Conservation (phyloP, 73 alveolate species). For the Effrenium voratum region DNA sequence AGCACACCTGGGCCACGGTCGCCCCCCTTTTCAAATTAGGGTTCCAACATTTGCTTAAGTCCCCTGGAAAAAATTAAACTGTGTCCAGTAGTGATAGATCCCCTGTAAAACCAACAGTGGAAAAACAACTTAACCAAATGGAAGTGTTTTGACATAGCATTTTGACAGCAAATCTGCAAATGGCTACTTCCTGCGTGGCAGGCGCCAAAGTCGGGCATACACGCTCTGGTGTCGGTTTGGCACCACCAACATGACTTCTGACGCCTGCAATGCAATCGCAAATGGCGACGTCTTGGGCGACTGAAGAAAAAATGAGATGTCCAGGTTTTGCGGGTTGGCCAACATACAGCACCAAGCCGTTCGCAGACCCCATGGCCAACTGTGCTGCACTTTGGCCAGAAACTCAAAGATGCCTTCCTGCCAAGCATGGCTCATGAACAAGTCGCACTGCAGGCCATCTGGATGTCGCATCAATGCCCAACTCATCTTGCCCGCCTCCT, state of each 20-base stretch:
- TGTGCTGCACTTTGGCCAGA: constrained; percentile 6
- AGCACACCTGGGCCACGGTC: background rate
- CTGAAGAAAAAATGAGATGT: background rate
- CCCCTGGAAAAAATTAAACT: too few relatives aligned
- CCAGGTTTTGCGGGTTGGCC: constrained; percentile 60
- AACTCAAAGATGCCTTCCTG: constrained; percentile 84
- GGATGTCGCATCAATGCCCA: constrained; percentile 63
- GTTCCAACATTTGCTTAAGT: too few relatives aligned
- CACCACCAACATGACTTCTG: background rate
- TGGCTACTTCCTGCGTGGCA: background rate
- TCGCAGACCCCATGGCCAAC: constrained; percentile 27
- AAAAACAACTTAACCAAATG: background rate
- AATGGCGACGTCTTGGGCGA: constrained; percentile 57
- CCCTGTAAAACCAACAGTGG: background rate
- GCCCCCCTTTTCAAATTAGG: background rate
- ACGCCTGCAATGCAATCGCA: constrained; percentile 26
- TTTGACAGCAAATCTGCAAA: background rate
- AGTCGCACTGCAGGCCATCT: constrained; percentile 33
- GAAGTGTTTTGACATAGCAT: background rate
- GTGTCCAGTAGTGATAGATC: too few relatives aligned
- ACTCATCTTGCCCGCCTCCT: constrained; percentile 35
- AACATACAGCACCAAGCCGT: constrained; percentile 40
- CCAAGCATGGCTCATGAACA: constrained; percentile 52
- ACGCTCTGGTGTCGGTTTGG: constrained; percentile 44
- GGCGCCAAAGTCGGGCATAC: constrained; percentile 33